Conservation (phyloP, 179 eudicot genomes). For the Beta corolliflora region DNA sequence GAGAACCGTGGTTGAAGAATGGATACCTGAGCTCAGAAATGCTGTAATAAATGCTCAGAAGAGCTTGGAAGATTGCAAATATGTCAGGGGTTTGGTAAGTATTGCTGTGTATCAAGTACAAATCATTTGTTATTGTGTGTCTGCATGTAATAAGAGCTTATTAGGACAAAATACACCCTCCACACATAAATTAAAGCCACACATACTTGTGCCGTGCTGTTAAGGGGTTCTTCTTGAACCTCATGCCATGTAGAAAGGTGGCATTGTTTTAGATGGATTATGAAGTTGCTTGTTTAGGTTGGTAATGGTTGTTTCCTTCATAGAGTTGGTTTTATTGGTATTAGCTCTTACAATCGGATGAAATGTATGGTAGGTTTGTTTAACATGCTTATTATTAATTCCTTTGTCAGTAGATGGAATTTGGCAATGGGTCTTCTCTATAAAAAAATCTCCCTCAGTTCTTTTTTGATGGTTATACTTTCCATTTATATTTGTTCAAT, state of each 20-base stretch:
- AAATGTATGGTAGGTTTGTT: background rate
- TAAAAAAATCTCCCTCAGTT: too few species aligned
- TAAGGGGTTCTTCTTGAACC: background rate
- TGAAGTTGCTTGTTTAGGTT: background rate
- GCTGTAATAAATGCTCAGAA: conserved; percentile 69
- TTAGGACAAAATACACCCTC: background rate
- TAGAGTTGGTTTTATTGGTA: background rate
- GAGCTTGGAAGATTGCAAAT: conserved; percentile 81
- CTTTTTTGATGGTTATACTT: too few species aligned
- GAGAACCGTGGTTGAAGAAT: conserved; percentile 66
- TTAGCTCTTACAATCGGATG: background rate
- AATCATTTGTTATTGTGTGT: background rate
- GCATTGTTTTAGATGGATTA: background rate
- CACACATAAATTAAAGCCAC: background rate
- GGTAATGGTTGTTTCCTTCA: background rate
- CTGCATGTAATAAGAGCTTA: background rate
- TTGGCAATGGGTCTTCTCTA: background rate
- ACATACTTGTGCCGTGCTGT: background rate
- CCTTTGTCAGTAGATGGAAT: background rate
- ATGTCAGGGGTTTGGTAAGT: conserved; percentile 91
- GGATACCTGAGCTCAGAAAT: conserved; percentile 82
- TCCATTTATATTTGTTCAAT: too few species aligned
- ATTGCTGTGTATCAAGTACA: background rate
- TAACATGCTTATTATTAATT: background rate
- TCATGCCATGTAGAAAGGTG: background rate